Evolutionary conservation across 306 rosid genomes (phyloP), one percentile per base, ranked within the genome.

Genomic region (Leucaena leucocephala): DNA sequence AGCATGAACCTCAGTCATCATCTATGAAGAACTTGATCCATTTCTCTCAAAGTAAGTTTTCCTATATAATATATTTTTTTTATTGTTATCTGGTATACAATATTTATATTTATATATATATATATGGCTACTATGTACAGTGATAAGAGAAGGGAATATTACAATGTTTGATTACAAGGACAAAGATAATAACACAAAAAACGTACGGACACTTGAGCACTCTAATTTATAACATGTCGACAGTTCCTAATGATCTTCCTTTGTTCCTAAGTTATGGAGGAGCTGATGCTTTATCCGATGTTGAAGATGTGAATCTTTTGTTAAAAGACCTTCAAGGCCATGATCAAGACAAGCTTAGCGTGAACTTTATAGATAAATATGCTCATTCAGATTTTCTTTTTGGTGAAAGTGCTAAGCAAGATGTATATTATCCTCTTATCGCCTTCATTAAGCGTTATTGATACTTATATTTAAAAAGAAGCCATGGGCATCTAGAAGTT

Each of bases 1-100:
- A 83, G 17, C 91, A 91, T 15, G 98, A 94, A 78, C 97, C 97
- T 71, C 97, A 91, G 80, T 78, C 98, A 72, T 75, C 95, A 6
- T 86, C 97, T 45, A 91, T 93, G 17, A 92, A 89, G 87, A 89
- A 91, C 90, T 74, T 91, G 94, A 77, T 94, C 74, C 97, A 94
- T 82, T 67, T 92, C 34, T 81, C 97, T 85, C 97, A 94, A 80
- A 94, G 98, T 92, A 85, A 74, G 95, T 75, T 4, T 4, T 17
- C 55, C 55, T 15, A 13, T 49, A 49, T 49, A 49, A 3, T 49
- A 3, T 49, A 3, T 14, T 49, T 49, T 49, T 49, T 1, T 46
- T 5, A 12, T 12, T 49, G 15, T 49, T 15, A 49, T 49, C 55
- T 49, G 55, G n/a, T 6, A 16, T 49, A 14, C 17, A 27, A 27